Base-by-base conservation (phyloP, 2,329 filamentous ascomycete species). In the Elsinoe ampelina region DNA sequence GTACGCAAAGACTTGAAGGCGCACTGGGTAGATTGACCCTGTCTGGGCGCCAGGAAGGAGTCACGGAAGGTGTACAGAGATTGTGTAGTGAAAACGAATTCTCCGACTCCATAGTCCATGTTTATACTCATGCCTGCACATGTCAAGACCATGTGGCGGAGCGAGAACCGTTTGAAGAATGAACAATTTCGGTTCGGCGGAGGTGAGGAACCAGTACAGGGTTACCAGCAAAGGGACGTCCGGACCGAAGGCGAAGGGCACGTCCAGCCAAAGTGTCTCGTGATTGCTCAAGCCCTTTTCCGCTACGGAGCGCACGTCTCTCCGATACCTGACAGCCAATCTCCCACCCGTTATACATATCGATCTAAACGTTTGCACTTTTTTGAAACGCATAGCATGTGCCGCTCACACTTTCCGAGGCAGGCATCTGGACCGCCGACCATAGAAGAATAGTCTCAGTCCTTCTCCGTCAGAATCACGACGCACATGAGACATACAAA, bases 381-480 rank as follows among this genome's bases (percentile, higher is more conserved):
- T 39, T 35, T 39, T 52, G 32, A 36, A 52, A 52, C 48, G 48
- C 17, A 52, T 39, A 52, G 48, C 48, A 52, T 52, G 48, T 52
- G 48, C 48, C 48, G 48, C 30, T 35, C 30, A 52, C 48, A 39
- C 15, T 36, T 13, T 52, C 48, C 48, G 48, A 52, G 48, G 48
- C 48, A 52, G 36, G 15, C 32, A 35, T 35, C 48, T 38, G 48
- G 19, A 15, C 32, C 39, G 19, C 32, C n/a, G 32, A 52, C 19
- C 10, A 12, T n/a, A 26, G 6, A 32, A 12, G 20, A 39, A 34
- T 52, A 52, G 48, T 38, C 48, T 36, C 48, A 39, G 48, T 38
- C 48, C 48, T 39, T 34, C 10, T 35, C 19, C 19, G n/a, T 22
- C 15, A 17, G 32, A 34, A 17, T 22, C 10, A 32, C 35, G 39